Evolutionary conservation across 1,139 yeast genomes (phyloP).

Genomic region (Saccharomyces hybrid): DNA sequence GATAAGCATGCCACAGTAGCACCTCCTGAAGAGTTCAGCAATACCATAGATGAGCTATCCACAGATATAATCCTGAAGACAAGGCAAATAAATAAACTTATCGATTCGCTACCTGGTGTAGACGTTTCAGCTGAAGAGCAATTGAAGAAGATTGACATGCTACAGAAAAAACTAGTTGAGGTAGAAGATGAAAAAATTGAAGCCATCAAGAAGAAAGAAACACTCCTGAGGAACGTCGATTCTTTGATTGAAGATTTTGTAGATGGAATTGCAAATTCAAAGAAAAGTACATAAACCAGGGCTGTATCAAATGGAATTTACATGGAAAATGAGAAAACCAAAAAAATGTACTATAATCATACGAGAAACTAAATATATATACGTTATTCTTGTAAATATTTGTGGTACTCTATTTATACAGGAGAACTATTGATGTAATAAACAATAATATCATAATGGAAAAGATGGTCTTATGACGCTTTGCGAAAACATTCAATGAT

Average conservation of each 20-base stretch:
- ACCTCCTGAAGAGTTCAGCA: conserved; percentile 45
- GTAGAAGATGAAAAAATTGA: conserved; percentile 54
- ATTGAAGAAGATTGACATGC: conserved; percentile 50
- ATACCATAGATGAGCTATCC: conserved; percentile 64
- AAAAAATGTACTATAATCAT: neutral
- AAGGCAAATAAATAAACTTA: conserved; percentile 76
- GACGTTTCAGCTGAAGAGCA: conserved; percentile 79
- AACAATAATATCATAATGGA: neutral
- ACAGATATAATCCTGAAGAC: conserved; percentile 80
- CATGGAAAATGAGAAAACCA: neutral
- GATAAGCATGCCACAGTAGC: conserved; percentile 40
- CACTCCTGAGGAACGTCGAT: conserved; percentile 58
- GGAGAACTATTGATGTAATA: conserved; percentile 3
- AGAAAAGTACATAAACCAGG: conserved; percentile 4
- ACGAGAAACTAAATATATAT: neutral
- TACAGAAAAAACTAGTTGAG: conserved; percentile 54
- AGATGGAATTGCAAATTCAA: conserved; percentile 26
- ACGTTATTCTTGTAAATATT: neutral
- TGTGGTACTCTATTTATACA: conserved; percentile 4
- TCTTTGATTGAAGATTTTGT: conserved; percentile 43
- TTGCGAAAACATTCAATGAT: conserved; percentile 7
- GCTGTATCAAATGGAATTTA: neutral
- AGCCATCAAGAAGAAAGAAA: conserved; percentile 61
- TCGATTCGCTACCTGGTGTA: conserved; percentile 87
- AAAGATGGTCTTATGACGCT: conserved; percentile 6